Evolutionary conservation across 805 yeast genomes (phyloP), one percentile per base, ranked within the genome.

Genomic region (Cyberlindnera mycetangii): DNA sequence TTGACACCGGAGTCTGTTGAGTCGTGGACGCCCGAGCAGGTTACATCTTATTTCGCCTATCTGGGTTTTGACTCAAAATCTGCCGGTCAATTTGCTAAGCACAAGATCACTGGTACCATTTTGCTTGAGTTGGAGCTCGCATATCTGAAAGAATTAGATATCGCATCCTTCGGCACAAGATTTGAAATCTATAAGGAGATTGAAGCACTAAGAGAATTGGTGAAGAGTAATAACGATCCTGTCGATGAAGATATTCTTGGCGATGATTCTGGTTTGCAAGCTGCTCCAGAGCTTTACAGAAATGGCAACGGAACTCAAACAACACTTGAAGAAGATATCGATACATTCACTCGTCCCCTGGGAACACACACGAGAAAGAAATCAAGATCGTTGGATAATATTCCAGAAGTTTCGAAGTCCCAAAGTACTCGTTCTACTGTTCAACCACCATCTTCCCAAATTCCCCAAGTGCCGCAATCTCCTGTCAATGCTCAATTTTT

Each of bases 111-210:
- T 1, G 99, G 99, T 22, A 69, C 79, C 6, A 92, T 93, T 42
- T 66, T 93, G 36, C 71, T 93, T 42, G 95, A 90, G 64, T 72
- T 93, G 50, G 97, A 92, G 58, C 72, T 92, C 49, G 76, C 88
- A 1, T 86, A 86, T 57, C 73, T 93, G 57, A 93, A 92, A 62
- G 99, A 93, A 64, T 70, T 93, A 46, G 99, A 90, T 45, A 92
- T 93, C 41, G 74, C 79, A 39, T 86, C 96, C 4, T 93, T 93
- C 68, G 99, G 99, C 21, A 90, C 97, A 0, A 76, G 99, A 51
- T 93, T 89, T 65, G 97, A 90, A 62, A 79, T 93, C 37, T 83
- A 80, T 65, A 89, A 89, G 60, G 96, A 88, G 61, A 92, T 93
- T 55, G 95, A 88, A 61, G 76, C 80, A 30, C 68, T 85, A 55